These are phyloP conservation scores for Tuber aestivum DNA, from an alignment of 495 filamentous ascomycete species.

Conservation along the genomic window DNA sequence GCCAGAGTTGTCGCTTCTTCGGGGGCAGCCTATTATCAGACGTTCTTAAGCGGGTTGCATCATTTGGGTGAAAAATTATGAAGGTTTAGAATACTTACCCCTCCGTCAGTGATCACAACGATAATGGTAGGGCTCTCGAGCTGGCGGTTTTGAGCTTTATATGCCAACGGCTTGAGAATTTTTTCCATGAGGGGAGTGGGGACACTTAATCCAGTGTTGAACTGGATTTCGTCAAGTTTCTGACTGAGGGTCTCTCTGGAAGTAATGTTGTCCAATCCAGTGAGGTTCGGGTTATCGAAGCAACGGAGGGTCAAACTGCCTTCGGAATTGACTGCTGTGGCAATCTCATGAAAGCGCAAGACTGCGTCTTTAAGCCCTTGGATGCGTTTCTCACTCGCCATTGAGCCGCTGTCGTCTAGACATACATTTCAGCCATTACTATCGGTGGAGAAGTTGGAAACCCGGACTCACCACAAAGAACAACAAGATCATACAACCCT, in stretches of 20 bases:
- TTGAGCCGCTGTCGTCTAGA: neutral
- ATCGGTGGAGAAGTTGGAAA: neutral
- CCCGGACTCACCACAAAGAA: neutral
- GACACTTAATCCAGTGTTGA: neutral
- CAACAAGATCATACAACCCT: neutral
- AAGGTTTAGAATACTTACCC: neutral
- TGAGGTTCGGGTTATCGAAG: neutral
- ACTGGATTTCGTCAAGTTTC: neutral
- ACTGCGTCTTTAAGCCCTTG: neutral
- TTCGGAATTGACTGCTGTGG: neutral
- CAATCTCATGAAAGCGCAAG: neutral
- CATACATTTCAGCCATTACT: neutral
- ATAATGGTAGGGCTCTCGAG: neutral
- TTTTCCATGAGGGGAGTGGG: neutral
- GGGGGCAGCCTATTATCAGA: neutral
- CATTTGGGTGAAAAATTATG: neutral
- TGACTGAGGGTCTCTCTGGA: neutral
- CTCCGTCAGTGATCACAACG: neutral
- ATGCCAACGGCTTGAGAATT: neutral
- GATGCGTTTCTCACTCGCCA: neutral
- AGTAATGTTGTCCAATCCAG: neutral
- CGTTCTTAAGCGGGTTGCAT: neutral
- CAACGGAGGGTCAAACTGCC: neutral
- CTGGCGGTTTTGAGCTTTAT: neutral
- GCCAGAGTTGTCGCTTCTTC: neutral